phyloP scores from a whole-genome alignment of 768 basidiomycete genomes.

The Mycena latifolia region DNA sequence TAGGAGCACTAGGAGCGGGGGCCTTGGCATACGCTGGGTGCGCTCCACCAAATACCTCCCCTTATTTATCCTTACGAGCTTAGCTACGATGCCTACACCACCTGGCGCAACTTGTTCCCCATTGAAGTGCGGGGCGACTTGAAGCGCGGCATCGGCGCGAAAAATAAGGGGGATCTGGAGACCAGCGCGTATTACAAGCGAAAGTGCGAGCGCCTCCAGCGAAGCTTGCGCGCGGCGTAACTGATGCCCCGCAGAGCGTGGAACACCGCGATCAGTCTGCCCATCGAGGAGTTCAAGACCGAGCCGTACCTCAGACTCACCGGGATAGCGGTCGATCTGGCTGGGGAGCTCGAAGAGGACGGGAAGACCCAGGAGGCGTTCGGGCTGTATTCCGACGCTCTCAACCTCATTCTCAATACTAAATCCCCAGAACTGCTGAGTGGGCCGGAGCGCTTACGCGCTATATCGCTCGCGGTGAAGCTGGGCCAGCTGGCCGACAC shows the following conservation, averaged over 20 bases:
- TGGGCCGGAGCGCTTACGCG: slow-evolving; percentile 25
- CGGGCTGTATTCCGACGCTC: slow-evolving; percentile 25
- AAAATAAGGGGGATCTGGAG: slow-evolving; percentile 24
- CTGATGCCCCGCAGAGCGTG: slow-evolving; percentile 51
- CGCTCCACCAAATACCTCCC: neutral
- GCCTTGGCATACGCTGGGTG: slow-evolving; percentile 24
- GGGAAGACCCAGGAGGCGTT: slow-evolving; percentile 35
- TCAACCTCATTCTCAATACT: slow-evolving; percentile 18
- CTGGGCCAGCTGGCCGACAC: slow-evolving; percentile 26
- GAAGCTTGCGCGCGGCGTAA: too few relatives aligned
- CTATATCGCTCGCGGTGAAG: slow-evolving; percentile 31
- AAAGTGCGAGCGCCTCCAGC: slow-evolving; percentile 11
- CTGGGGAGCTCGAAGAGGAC: slow-evolving; percentile 54
- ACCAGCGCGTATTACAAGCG: slow-evolving; percentile 26
- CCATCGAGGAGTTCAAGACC: slow-evolving; percentile 32
- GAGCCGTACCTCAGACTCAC: slow-evolving; percentile 64
- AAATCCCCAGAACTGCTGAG: slow-evolving; percentile 11
- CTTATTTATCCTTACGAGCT: neutral
- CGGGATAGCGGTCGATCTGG: slow-evolving; percentile 60
- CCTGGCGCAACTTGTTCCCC: slow-evolving; percentile 32
- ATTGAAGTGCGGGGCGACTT: slow-evolving; percentile 25
- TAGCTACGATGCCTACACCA: slow-evolving; percentile 27
- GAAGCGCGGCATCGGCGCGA: slow-evolving; percentile 34
- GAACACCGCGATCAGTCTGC: slow-evolving; percentile 54
- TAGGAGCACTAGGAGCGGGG: neutral